phyloP scores from a whole-genome alignment of 495 filamentous ascomycete species.

The Cetradonia linearis region DNA sequence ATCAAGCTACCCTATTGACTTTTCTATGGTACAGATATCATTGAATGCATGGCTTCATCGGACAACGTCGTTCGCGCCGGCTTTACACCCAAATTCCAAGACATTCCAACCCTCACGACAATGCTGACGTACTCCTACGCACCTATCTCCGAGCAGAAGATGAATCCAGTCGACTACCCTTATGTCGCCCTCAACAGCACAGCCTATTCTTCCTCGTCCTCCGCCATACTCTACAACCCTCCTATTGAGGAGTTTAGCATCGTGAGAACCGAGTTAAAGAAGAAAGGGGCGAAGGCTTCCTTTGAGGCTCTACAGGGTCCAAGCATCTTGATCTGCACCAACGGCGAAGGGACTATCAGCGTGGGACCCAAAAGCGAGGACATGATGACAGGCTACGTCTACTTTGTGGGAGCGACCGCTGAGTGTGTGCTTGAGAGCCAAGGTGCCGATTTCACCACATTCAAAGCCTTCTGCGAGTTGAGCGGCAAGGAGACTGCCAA shows the following conservation, averaged over 20 bases:
- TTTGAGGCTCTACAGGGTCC: constrained; percentile 83
- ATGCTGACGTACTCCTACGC: constrained; percentile 95
- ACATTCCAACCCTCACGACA: constrained; percentile 76
- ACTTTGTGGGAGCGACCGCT: constrained; percentile 86
- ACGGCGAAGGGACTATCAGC: constrained; percentile 67
- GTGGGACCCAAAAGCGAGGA: constrained; percentile 70
- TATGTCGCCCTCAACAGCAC: constrained; percentile 67
- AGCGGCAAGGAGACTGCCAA: constrained; percentile 43
- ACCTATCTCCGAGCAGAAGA: constrained; percentile 88
- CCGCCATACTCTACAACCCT: constrained; percentile 71
- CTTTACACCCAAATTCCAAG: constrained; percentile 97
- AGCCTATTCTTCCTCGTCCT: constrained; percentile 65
- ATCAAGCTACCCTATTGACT: not conserved
- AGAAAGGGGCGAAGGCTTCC: constrained; percentile 63
- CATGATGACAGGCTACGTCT: constrained; percentile 72
- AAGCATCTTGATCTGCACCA: constrained; percentile 83
- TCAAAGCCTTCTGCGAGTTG: constrained; percentile 92
- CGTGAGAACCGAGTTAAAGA: constrained; percentile 64
- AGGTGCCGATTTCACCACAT: constrained; percentile 61
- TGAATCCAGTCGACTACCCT: constrained; percentile 71
- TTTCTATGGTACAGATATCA: constrained; percentile 51
- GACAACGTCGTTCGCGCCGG: constrained; percentile 97
- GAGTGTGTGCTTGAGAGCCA: constrained; percentile 68
- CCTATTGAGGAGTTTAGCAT: constrained; percentile 97
- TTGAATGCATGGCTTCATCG: constrained; percentile 97